Conservation (phyloP, 2,329 filamentous ascomycete species). For the Paracoccidioides lutzii region DNA sequence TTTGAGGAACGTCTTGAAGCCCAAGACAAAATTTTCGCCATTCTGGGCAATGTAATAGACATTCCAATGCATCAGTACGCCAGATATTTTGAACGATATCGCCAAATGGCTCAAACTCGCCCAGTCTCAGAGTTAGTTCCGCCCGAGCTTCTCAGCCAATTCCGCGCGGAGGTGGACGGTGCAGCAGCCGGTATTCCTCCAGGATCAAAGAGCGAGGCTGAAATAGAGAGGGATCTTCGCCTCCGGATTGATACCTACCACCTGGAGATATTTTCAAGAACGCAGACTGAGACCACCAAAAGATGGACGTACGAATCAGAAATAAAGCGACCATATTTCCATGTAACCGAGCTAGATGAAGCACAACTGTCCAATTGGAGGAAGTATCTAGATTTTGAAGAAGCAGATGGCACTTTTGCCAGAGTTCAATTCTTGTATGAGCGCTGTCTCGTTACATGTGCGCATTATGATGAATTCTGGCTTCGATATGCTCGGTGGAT, state of each 20-base stretch:
- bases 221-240: conserved; percentile 72
- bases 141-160: conserved; percentile 52
- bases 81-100: conserved; percentile 85
- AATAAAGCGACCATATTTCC: conserved; percentile 93
- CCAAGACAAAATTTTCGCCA: conserved; percentile 70
- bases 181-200: conserved; percentile 31
- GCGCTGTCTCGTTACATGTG: conserved; percentile 80
- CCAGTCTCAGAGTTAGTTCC: conserved; percentile 63
- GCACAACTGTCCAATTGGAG: conserved; percentile 79
- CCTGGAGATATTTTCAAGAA: conserved; percentile 65
- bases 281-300: conserved; percentile 78
- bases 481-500: conserved; percentile 95
- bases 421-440: conserved; percentile 80
- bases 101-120: conserved; percentile 57
- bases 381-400: conserved; percentile 94
- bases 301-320: conserved; percentile 91
- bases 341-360: conserved; percentile 84
- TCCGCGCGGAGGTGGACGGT: conserved; percentile 57
- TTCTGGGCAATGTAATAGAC: conserved; percentile 68
- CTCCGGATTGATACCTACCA: conserved; percentile 67
- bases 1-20: conserved; percentile 86
- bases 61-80: conserved; percentile 95
- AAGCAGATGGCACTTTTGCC: conserved; percentile 62
- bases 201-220: conserved; percentile 51
- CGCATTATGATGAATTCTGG: conserved; percentile 97